phyloP scores from a whole-genome alignment of 2,329 filamentous ascomycete genomes.

The Clathrospora elynae region DNA sequence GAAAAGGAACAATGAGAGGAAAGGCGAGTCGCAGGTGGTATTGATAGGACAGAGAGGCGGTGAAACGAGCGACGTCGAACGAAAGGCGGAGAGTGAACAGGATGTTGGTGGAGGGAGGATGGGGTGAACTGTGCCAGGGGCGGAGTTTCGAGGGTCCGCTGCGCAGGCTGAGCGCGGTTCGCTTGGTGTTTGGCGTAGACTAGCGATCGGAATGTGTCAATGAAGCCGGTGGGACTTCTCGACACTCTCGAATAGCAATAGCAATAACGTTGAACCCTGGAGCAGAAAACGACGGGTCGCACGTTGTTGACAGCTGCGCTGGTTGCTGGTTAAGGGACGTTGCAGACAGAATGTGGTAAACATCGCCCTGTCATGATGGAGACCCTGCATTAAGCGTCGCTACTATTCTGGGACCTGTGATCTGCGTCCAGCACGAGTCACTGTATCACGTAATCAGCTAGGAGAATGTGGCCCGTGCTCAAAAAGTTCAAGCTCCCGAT shows the following conservation, averaged over 20 bases:
- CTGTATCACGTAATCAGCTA: no score
- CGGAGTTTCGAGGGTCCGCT: conserved; percentile 29
- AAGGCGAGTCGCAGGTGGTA: conserved; percentile 13
- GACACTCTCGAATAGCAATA: neutral
- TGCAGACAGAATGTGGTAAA: conserved; percentile 11
- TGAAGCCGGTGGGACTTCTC: no score
- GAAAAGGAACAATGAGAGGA: conserved; percentile 19
- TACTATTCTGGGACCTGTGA: conserved; percentile 16
- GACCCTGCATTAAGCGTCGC: conserved; percentile 6
- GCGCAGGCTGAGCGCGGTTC: conserved; percentile 19
- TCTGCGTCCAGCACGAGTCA: no score
- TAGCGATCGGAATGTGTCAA: conserved; percentile 28
- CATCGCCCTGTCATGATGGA: conserved; percentile 10
- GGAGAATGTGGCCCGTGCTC: no score
- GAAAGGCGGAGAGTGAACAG: conserved; percentile 29
- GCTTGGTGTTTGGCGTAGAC: conserved; percentile 19
- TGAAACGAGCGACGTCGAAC: conserved; percentile 44
- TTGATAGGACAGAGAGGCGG: conserved; percentile 23
- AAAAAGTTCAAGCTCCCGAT: no score
- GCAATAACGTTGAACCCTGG: neutral
- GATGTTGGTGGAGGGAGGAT: conserved; percentile 29
- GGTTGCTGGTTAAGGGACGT: conserved; percentile 10
- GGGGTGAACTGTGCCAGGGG: conserved; percentile 22
- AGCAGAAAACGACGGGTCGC: conserved; percentile 1
- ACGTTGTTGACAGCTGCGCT: conserved; percentile 8